A percentile compares a stretch with the other conserved stretches of the same genome.
Evolutionary conservation across 176 grass and related monocot species (phyloP).

Genomic region (Aegilops speltoides): DNA sequence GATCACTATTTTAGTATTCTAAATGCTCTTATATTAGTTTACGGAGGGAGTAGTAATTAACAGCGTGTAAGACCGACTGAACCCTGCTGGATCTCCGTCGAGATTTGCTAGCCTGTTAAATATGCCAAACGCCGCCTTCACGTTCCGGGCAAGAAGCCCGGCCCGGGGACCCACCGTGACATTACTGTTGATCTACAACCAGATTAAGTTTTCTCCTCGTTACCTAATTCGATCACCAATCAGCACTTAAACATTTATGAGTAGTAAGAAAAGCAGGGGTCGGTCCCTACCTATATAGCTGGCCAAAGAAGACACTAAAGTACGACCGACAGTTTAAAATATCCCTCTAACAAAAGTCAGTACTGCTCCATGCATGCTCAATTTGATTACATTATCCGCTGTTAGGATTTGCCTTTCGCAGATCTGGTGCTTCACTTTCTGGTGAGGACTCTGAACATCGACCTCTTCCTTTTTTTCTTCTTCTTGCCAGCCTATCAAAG

Average conservation of each 20-base stretch:
- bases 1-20: too few relatives aligned
- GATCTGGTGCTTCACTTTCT: slow-evolving; percentile 2
- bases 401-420: slow-evolving; percentile 24
- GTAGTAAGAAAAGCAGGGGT: not conserved
- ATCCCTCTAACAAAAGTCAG: not conserved
- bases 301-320: not conserved
- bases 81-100: not conserved
- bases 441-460: not conserved
- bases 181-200: not conserved
- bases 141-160: slow-evolving; percentile 2
- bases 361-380: not conserved
- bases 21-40: too few relatives aligned
- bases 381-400: slow-evolving; percentile 38
- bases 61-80: not conserved
- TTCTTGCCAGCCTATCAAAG: not conserved
- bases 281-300: not conserved
- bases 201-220: not conserved
- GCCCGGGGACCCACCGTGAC: not conserved
- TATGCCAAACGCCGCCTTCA: not conserved
- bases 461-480: not conserved
- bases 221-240: slow-evolving; percentile 39
- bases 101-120: not conserved
- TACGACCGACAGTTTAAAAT: not conserved
- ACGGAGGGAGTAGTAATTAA: too few relatives aligned
- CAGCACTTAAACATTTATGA: too few relatives aligned